Evolutionary conservation across 768 basidiomycete genomes (phyloP).

Genomic region (Xerocomellus chrysenteron): DNA sequence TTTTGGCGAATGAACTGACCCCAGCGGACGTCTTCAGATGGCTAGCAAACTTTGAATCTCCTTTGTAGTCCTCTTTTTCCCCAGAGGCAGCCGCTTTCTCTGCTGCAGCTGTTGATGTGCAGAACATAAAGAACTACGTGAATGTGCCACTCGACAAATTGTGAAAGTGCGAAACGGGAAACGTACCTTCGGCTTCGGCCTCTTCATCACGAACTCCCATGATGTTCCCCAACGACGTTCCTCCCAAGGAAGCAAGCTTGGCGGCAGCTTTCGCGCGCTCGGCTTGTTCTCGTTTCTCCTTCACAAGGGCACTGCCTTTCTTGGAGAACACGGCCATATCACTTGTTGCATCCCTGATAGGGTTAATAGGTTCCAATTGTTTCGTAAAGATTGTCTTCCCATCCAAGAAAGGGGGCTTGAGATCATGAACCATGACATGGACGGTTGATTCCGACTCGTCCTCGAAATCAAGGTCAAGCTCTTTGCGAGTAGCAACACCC

Average conservation of each 20-base stretch:
- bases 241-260: constrained; percentile 88
- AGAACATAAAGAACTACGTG: constrained; percentile 57
- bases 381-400: constrained; percentile 95
- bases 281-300: constrained; percentile 94
- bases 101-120: constrained; percentile 46
- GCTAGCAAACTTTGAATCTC: constrained; percentile 95
- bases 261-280: constrained; percentile 96
- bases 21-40: constrained; percentile 83
- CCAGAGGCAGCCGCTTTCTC: constrained; percentile 48
- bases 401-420: constrained; percentile 97
- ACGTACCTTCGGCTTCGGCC: constrained; percentile 87
- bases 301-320: constrained; percentile 93
- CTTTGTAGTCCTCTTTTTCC: constrained; percentile 74
- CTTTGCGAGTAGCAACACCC: constrained; percentile 84
- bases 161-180: constrained; percentile 13
- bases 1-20: constrained; percentile 78
- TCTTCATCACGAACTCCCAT: constrained; percentile 97
- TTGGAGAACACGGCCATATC: constrained; percentile 96
- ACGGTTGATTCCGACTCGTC: constrained; percentile 96
- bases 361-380: constrained; percentile 96
- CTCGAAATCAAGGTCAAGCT: constrained; percentile 91
- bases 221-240: constrained; percentile 93
- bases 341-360: constrained; percentile 88
- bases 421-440: constrained; percentile 95
- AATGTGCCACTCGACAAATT: constrained; percentile 68